Evolutionary conservation across 2,329 filamentous ascomycete genomes (phyloP), one percentile per base, ranked within the genome.

Genomic region (Tolypocladium inflatum): DNA sequence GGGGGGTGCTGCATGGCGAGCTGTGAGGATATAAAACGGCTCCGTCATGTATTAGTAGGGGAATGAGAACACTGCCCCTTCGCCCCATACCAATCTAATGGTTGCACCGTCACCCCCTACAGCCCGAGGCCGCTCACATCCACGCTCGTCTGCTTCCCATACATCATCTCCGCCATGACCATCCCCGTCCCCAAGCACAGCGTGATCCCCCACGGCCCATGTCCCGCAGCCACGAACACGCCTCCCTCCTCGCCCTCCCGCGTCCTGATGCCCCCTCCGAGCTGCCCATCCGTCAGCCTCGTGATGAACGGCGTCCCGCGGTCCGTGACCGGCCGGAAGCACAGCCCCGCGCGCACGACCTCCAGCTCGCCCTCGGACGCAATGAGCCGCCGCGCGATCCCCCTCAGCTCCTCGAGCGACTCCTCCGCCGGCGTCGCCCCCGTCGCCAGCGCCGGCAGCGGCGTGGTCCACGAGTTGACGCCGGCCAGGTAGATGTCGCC

Each of bases 121-220:
- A 57, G 38, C 17, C 55, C 35, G 13, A 53, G 17, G 19, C 45
- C 58, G 53, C 60, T 63, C 13, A 91, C 73, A 72, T 89, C 82
- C 1, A 80, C 85, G 61, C 82, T 87, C 55, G 80, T 71, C 60
- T 72, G 68, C 60, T 77, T 73, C 2, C 83, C 85, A 64, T 82
- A 78, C 48, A 90, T 78, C 79, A 91, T 77, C 72, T 91, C 88
- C 13, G 86, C 80, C 73, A 91, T 74, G 7, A 90, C 83, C 63
- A 81, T 80, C 0, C 89, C 89, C 0, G 87, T 91, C 1, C 88
- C 89, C 37, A 90, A 71, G 19, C 78, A 77, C 65, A 84, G 66
- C 54, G 77, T 80, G 33, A 88, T 88, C 0, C 88, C 89, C 89
- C 89, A 92, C 0, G 88, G 86, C 0, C 88, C 89, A 74, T 92